Base-by-base conservation (phyloP, 495 filamentous ascomycete genomes). In the Penicillium herquei region DNA sequence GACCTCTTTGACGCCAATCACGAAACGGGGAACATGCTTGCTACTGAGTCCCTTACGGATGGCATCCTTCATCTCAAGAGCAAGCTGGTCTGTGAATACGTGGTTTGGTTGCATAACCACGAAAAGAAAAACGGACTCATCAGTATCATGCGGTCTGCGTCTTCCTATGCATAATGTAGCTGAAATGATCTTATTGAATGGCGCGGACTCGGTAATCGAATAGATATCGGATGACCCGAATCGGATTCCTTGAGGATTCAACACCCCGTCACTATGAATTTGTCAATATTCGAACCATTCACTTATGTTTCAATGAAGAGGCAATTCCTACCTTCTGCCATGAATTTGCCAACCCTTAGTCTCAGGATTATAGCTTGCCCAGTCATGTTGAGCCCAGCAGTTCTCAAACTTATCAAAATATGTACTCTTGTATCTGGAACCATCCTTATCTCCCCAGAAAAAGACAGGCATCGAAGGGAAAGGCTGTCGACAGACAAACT, bases 151-250 rank as follows among this genome's bases (percentile, higher is more conserved):
- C 34, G 79, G 78, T 39, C 88, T 68, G 47, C 86, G 70, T 66
- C 88, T 86, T 0, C 88, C 88, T 4, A 90, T 83, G 52, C 86
- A 89, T n/a, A 91, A 70, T 17, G 78, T 81, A 40, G 89, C 84
- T 35, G 74, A 75, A 14, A 90, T 67, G 16, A 70, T 58, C 17
- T 82, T 73, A 12, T 80, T 73, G 56, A 90, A 89, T 4, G 55
- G 59, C 16, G 58, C 58, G 0, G 55, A 59, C 68, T 90, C 88
- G n/a, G 89, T 66, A 8, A 89, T 83, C 9, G 70, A 73, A 67
- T 91, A 91, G 34, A 91, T 84, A 68, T 90, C 88, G 1, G 87
- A 86, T 12, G 78, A 82, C 10, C 88, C 88, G 59, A 91, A 90
- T 2, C 88, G 75, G 42, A 91, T 85, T 4, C 88, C 88, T 0